These are phyloP conservation scores for Coniferiporia weirii DNA, from an alignment of 1,284 basidiomycete genomes.

Conservation along the genomic window DNA sequence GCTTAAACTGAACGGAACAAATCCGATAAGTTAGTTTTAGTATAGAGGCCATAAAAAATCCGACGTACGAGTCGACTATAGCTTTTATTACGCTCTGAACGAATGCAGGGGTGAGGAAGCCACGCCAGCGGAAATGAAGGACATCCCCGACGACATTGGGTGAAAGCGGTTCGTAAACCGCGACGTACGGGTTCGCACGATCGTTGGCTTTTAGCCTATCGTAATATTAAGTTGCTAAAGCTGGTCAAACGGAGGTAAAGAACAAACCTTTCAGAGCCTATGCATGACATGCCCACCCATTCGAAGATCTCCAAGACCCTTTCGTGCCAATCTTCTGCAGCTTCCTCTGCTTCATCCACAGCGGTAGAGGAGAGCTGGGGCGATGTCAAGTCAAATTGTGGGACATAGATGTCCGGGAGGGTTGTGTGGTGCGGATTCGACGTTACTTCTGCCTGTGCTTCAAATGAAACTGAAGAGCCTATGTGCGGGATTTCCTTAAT, in stretches of 20 bases:
- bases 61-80: slow-evolving; percentile 32
- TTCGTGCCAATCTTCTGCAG: slow-evolving; percentile 44
- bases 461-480: background rate
- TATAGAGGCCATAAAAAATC: background rate
- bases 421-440: background rate
- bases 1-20: background rate
- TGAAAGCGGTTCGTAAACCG: slow-evolving; percentile 41
- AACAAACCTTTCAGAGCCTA: slow-evolving; percentile 38
- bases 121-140: slow-evolving; percentile 52
- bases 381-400: background rate
- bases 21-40: background rate
- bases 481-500: too few relatives aligned
- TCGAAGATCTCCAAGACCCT: slow-evolving; percentile 48
- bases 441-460: background rate
- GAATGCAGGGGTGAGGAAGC: slow-evolving; percentile 47
- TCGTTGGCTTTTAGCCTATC: slow-evolving; percentile 36
- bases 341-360: slow-evolving; percentile 24
- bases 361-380: background rate
- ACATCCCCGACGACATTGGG: slow-evolving; percentile 40
- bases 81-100: slow-evolving; percentile 43
- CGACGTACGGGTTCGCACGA: slow-evolving; percentile 40
- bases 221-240: background rate
- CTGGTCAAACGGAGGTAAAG: background rate
- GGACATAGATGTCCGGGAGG: background rate
- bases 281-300: slow-evolving; percentile 61